Conservation (phyloP, 768 basidiomycete genomes). For the Clitopilus hobsonii region DNA sequence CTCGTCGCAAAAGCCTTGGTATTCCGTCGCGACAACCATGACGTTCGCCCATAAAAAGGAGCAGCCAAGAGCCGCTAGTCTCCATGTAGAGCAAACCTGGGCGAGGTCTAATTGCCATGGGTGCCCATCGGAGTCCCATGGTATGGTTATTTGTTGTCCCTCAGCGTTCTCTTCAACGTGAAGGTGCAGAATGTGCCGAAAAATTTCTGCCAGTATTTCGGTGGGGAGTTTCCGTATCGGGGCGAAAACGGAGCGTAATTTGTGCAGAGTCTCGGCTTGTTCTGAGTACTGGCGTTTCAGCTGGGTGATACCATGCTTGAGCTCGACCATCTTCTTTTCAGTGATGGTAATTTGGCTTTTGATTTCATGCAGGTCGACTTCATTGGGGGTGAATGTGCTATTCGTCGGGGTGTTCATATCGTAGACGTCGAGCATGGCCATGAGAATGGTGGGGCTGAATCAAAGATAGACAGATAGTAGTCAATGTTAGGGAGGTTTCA, state of each 20-base stretch:
- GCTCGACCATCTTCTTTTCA: not conserved
- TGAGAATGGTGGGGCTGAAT: too few relatives aligned
- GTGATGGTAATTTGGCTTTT: not conserved
- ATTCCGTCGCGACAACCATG: not conserved
- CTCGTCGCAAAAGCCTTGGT: too few relatives aligned
- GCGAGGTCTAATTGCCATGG: not conserved
- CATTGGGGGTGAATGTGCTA: too few relatives aligned
- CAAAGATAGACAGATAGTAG: too few relatives aligned
- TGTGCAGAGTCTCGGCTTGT: not conserved
- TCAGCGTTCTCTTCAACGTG: not conserved
- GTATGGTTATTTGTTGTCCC: not conserved
- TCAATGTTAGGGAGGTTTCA: too few relatives aligned
- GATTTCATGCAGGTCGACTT: too few relatives aligned
- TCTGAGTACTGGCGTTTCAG: not conserved
- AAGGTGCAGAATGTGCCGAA: not conserved
- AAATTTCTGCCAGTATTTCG: not conserved
- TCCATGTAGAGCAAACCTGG: not conserved
- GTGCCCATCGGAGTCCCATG: not conserved
- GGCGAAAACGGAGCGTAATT: not conserved
- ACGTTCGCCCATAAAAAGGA: not conserved
- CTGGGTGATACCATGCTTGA: not conserved
- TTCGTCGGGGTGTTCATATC: too few relatives aligned
- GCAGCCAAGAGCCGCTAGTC: not conserved
- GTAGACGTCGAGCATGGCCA: too few relatives aligned
- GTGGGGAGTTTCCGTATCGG: not conserved